These are phyloP conservation scores for Tulasnella sp. DNA, from an alignment of 768 basidiomycete genomes.

Conservation along the genomic window DNA sequence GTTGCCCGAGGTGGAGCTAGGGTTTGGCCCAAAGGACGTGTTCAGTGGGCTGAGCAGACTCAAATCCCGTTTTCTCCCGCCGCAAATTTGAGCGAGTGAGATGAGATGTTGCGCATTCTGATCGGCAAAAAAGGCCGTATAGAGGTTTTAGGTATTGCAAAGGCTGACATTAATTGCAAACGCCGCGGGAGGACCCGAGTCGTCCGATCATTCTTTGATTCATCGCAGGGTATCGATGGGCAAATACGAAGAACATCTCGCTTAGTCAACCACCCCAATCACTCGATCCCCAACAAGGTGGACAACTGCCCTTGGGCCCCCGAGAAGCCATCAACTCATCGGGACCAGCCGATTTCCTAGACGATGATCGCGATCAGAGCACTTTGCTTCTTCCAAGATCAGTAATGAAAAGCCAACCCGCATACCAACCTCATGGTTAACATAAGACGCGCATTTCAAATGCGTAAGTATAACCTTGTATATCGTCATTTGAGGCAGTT, in stretches of 20 bases:
- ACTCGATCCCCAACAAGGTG: not conserved
- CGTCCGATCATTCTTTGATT: not conserved
- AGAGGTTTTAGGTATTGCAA: too few species aligned
- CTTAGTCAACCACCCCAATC: not conserved
- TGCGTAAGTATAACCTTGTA: not conserved
- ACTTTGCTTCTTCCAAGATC: not conserved
- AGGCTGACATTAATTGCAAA: too few species aligned
- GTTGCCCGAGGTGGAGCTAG: not conserved
- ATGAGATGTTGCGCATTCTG: too few species aligned
- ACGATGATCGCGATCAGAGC: not conserved
- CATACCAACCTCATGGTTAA: too few species aligned
- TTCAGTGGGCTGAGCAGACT: not conserved
- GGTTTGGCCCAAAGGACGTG: not conserved
- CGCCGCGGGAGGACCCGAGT: too few species aligned
- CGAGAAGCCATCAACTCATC: not conserved
- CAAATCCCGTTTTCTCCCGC: too few species aligned
- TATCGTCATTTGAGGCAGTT: not conserved
- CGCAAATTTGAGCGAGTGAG: too few species aligned
- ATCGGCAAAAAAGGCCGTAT: too few species aligned
- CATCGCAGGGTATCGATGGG: not conserved
- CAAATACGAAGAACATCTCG: not conserved
- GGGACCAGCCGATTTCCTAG: not conserved
- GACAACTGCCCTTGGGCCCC: not conserved
- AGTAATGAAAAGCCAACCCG: not conserved
- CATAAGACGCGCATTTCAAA: not conserved